Conservation (phyloP, 768 basidiomycete genomes). For the Termitomyces bulborhizus region DNA sequence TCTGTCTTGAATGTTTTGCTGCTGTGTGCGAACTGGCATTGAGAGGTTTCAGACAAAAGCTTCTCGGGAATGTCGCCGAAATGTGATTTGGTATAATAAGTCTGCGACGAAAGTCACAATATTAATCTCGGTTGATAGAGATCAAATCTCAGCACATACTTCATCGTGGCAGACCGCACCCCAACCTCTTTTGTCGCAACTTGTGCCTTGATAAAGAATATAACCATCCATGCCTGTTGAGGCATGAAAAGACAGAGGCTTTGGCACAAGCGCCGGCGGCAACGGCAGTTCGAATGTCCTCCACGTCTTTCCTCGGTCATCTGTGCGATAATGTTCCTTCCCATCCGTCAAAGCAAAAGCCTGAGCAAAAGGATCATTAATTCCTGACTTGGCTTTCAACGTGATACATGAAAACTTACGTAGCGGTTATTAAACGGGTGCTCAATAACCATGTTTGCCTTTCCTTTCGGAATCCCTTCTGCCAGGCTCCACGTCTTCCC, state of each 20-base stretch:
- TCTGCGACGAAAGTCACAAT: constrained; percentile 36
- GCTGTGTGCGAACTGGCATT: constrained; percentile 89
- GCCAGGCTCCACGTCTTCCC: constrained; percentile 63
- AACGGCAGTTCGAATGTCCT: constrained; percentile 65
- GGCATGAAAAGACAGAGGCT: constrained; percentile 87
- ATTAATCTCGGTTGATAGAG: not conserved
- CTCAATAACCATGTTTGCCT: constrained; percentile 67
- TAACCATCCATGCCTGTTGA: constrained; percentile 63
- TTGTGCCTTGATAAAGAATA: constrained; percentile 74
- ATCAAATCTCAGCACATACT: constrained; percentile 33
- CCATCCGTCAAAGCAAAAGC: constrained; percentile 79
- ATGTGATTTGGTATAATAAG: constrained; percentile 82
- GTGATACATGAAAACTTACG: constrained; percentile 32
- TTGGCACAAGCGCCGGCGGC: constrained; percentile 47
- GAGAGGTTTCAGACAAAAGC: constrained; percentile 65
- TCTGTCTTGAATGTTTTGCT: constrained; percentile 77
- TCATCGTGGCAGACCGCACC: constrained; percentile 62
- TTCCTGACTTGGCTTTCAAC: not conserved
- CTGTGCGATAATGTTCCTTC: constrained; percentile 81
- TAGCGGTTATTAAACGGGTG: constrained; percentile 82
- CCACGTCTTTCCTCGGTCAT: constrained; percentile 87
- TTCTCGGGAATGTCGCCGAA: constrained; percentile 56
- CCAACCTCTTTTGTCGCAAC: constrained; percentile 54
- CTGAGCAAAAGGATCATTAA: constrained; percentile 29
- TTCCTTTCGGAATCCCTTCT: constrained; percentile 46